Evolutionary conservation across 306 rosid species (phyloP), one percentile per base, ranked within the genome.

Genomic region (Oemleria cerasiformis): DNA sequence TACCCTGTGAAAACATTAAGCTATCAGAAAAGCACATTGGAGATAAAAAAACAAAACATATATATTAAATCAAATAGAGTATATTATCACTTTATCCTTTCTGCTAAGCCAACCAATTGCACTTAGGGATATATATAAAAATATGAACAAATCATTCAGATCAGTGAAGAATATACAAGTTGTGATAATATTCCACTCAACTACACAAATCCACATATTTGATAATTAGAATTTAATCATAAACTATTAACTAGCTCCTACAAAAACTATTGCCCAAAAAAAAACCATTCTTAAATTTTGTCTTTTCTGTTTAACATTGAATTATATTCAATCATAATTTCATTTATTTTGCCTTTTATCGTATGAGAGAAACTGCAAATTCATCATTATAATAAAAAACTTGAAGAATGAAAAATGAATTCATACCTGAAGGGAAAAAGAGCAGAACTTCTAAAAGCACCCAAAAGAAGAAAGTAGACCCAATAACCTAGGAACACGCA

Each of bases 401-500:
- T 41, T 19, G 41, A 42, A 49, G 61, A 21, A 49, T 2, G 21
- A 14, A 49, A 56, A 56, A 56, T 48, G 23, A 3, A 76, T 72
- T 54, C 77, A 23, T 92, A 93, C 98, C 96, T 90, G 85, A 93
- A 87, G 45, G 98, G 98, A 64, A 93, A 87, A 71, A 90, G 77
- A 73, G 73, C 72, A 63, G 87, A 83, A 84, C 66, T 64, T 68
- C 75, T 79, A 53, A 78, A 82, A 68, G 76, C 86, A 73, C 71
- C 71, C 25, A 70, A 81, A 68, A 81, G 69, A 75, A 91, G 75
- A 71, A 86, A 87, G 84, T 88, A 91, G 78, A 88, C 92, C 98
- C 98, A 93, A 50, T 93, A 93, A 71, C 97, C 98, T 20, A 89
- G 34, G 81, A 87, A 86, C 86, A 92, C 78, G 88, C 92, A 85